phyloP scores from a whole-genome alignment of 176 grass and related monocot species.

The Sorghum bicolor region Sorghum_bicolor_NCBIv3 NC_012870.2:9687501-9688000 shows the following conservation, averaged over 20 bases:
- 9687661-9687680: conserved; percentile 60
- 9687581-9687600: conserved; percentile 80
- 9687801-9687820: conserved; percentile 60
- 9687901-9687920: conserved; percentile 28
- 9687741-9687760: conserved; percentile 21
- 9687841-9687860: conserved; percentile 32
- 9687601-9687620: conserved; percentile 68
- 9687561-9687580: conserved; percentile 68
- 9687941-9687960: conserved; percentile 84
- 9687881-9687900: conserved; percentile 6
- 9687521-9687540: conserved; percentile 51
- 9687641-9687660: conserved; percentile 83
- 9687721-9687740: not conserved
- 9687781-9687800: conserved; percentile 69
- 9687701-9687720: conserved; percentile 19
- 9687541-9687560: conserved; percentile 68
- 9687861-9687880: conserved; percentile 3
- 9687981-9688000: conserved; percentile 86
- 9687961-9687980: conserved; percentile 73
- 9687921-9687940: conserved; percentile 90
- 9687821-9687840: conserved; percentile 84
- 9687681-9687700: conserved; percentile 56
- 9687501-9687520: conserved; percentile 8
- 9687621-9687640: conserved; percentile 67
- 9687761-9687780: conserved; percentile 90